Evolutionary conservation across 2,329 filamentous ascomycete genomes (phyloP).

Genomic region (Didymella exigua): DNA sequence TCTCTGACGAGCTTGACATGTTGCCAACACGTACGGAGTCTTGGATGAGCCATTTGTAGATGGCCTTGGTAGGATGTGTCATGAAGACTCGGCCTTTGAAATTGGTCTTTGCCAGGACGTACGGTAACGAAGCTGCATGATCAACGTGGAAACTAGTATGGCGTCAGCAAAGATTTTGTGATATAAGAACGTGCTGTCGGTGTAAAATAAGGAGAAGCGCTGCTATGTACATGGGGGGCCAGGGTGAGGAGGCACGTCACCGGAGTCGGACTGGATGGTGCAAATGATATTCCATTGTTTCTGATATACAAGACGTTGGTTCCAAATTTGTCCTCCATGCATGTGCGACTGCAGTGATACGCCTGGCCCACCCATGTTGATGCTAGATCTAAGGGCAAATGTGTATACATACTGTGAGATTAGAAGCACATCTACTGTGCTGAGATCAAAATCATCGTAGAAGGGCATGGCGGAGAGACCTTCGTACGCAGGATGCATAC

Average conservation of each 20-base stretch:
- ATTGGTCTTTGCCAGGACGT: constrained; percentile 96
- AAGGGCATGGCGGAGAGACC: constrained; percentile 92
- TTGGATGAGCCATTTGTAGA: constrained; percentile 99
- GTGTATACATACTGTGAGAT: constrained; percentile 91
- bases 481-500: constrained; percentile 95
- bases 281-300: constrained; percentile 51
- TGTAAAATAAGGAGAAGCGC: neutral
- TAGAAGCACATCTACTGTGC: constrained; percentile 93
- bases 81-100: constrained; percentile 97
- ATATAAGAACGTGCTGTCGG: neutral
- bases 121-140: constrained; percentile 97
- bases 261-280: constrained; percentile 42
- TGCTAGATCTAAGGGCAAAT: constrained; percentile 8
- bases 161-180: constrained; percentile 26
- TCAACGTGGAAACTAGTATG: constrained; percentile 87
- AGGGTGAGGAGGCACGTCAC: constrained; percentile 42
- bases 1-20: constrained; percentile 66
- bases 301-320: constrained; percentile 45
- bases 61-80: constrained; percentile 98
- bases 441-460: constrained; percentile 98
- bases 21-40: constrained; percentile 90
- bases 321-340: constrained; percentile 23
- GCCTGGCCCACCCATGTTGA: constrained; percentile 26
- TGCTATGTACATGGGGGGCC: constrained; percentile 30
- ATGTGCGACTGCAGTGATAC: constrained; percentile 44